phyloP scores from a whole-genome alignment of 2,329 filamentous ascomycete species.

The Cladosporium austrohemisphaericum region DNA sequence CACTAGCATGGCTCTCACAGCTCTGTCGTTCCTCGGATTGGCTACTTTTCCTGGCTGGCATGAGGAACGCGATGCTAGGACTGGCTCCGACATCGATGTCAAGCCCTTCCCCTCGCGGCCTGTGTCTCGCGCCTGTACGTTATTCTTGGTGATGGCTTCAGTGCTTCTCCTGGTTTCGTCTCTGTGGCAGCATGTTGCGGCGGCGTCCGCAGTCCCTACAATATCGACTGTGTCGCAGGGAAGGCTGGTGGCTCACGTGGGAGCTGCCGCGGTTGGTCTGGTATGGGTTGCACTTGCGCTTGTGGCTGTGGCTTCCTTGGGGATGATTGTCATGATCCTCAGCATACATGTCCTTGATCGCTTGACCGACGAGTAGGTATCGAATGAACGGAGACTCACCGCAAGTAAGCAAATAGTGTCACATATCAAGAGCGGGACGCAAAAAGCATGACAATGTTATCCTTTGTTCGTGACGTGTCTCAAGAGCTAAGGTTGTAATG shows the following conservation, averaged over 20 bases:
- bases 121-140: background rate
- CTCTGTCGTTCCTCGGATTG: constrained; percentile 12
- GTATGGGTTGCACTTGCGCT: constrained; percentile 15
- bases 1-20: constrained; percentile 14
- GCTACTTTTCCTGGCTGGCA: constrained; percentile 17
- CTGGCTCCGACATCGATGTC: constrained; percentile 16
- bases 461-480: no score
- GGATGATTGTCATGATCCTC: constrained; percentile 4
- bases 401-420: background rate
- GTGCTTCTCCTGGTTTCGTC: constrained; percentile 17
- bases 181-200: constrained; percentile 21
- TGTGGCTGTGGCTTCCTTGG: constrained; percentile 3
- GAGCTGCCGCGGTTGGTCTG: constrained; percentile 11
- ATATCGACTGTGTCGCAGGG: constrained; percentile 9
- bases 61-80: constrained; percentile 12
- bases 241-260: constrained; percentile 12
- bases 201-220: constrained; percentile 14
- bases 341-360: background rate
- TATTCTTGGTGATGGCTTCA: constrained; percentile 3
- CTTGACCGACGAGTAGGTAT: background rate
- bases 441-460: no score
- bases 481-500: no score
- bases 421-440: background rate
- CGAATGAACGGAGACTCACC: no score
- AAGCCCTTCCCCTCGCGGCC: constrained; percentile 18